A percentile compares a stretch with the other conserved stretches of the same genome.
These are phyloP conservation scores for Malassezia obtusa DNA, from an alignment of 1,284 basidiomycete genomes.

Conservation along the genomic window DNA sequence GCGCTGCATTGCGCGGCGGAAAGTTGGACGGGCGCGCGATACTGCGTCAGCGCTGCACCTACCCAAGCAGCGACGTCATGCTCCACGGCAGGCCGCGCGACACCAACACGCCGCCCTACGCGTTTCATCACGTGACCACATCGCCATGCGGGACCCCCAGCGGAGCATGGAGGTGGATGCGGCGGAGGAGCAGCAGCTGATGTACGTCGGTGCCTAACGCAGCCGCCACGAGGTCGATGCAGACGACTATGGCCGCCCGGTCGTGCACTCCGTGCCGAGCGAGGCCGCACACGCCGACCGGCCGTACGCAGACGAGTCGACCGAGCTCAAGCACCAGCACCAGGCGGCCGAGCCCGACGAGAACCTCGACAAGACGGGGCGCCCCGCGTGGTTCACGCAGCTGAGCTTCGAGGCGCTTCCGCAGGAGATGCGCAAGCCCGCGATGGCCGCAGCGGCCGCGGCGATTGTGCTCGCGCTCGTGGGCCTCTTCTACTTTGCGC, in stretches of 20 bases:
- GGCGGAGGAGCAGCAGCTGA: constrained; percentile 13
- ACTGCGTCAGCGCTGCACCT: constrained; percentile 2
- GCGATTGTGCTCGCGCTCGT: constrained; percentile 17
- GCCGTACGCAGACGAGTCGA: not conserved
- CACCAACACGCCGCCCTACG: not conserved
- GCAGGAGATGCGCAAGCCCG: not conserved
- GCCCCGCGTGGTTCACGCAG: constrained; percentile 13
- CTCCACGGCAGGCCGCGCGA: not conserved
- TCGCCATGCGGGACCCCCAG: not conserved
- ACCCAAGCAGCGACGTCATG: constrained; percentile 12
- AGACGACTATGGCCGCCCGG: constrained; percentile 9
- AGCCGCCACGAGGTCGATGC: constrained; percentile 12
- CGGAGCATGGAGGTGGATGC: constrained; percentile 1
- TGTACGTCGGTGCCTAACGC: constrained; percentile 1
- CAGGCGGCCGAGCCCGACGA: not conserved
- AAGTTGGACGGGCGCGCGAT: constrained; percentile 7
- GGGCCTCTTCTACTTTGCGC: constrained; percentile 30
- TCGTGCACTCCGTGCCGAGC: constrained; percentile 10
- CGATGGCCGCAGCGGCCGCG: not conserved
- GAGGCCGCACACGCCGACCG: not conserved
- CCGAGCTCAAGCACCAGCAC: not conserved
- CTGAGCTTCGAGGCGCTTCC: not conserved
- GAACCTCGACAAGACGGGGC: constrained; percentile 9
- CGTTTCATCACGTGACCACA: constrained; percentile 12
- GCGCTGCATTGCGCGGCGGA: not conserved